Conservation (phyloP, 2,329 filamentous ascomycete genomes). For the Exophiala alcalophila region DNA sequence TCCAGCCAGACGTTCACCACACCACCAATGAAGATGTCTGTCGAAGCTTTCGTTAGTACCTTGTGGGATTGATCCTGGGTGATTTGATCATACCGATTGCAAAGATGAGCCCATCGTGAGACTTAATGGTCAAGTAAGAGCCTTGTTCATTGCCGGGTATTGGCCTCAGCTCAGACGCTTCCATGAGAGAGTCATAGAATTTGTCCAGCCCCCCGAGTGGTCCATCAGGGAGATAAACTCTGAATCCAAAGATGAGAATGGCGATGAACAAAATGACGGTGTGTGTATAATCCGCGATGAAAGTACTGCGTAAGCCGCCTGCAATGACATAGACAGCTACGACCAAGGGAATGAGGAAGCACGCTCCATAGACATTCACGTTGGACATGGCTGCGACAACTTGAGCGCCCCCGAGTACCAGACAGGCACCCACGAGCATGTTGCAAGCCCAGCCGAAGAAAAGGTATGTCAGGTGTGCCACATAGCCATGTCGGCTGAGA, state of each 20-base stretch:
- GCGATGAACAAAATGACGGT: constrained; percentile 70
- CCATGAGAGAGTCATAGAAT: constrained; percentile 67
- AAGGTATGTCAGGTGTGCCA: constrained; percentile 73
- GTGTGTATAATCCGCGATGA: constrained; percentile 80
- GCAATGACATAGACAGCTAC: constrained; percentile 74
- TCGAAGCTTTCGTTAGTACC: neutral
- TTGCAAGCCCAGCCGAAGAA: constrained; percentile 81
- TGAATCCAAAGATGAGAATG: constrained; percentile 64
- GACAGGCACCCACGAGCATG: constrained; percentile 66
- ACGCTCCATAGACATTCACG: constrained; percentile 44
- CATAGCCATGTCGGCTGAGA: constrained; percentile 69
- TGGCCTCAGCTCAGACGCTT: constrained; percentile 66
- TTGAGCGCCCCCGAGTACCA: constrained; percentile 42
- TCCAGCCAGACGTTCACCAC: constrained; percentile 66
- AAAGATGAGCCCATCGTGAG: constrained; percentile 76
- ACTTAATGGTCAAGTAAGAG: constrained; percentile 84
- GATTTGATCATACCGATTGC: constrained; percentile 84
- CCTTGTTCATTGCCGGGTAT: constrained; percentile 75
- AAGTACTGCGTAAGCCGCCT: constrained; percentile 58
- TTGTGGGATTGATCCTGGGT: constrained; percentile 53
- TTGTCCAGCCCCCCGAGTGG: constrained; percentile 63
- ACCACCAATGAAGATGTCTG: neutral
- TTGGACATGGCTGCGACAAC: constrained; percentile 42
- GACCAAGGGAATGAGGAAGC: constrained; percentile 62
- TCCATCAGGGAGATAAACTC: constrained; percentile 56